Evolutionary conservation across 192 early-diverging fungal genomes (phyloP).

Genomic region (Gonapodya sp.): DNA sequence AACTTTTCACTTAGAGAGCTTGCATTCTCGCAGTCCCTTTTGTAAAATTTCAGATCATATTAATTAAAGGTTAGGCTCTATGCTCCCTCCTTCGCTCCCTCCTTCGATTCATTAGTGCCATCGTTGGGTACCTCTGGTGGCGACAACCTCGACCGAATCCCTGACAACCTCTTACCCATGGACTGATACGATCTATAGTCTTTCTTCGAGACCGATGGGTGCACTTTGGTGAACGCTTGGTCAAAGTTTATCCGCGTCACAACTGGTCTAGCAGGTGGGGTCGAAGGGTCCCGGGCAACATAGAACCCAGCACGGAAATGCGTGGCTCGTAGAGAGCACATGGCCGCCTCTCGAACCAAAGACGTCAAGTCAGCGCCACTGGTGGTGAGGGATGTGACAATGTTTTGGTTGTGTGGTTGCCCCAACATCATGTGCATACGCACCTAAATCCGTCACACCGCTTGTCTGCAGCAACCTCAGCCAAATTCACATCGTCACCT

Average conservation of each 20-base stretch:
- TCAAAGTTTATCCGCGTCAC: neutral
- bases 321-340: neutral
- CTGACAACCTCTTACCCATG: neutral
- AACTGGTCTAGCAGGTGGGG: neutral
- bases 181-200: neutral
- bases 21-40: neutral
- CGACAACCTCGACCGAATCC: neutral
- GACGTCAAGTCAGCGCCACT: constrained; percentile 51
- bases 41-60: neutral
- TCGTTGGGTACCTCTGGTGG: neutral
- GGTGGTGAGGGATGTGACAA: neutral
- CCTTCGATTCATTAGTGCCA: neutral
- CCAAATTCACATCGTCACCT: constrained; percentile 41
- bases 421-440: neutral
- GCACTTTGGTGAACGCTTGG: neutral
- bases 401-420: neutral
- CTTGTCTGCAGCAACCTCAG: constrained; percentile 44
- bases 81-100: neutral
- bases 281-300: neutral
- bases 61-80: neutral
- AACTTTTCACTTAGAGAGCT: neutral
- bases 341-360: constrained; percentile 36
- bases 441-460: constrained; percentile 53
- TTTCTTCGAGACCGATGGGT: neutral
- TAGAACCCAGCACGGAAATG: neutral